Evolutionary conservation across 129 eudicot genomes (phyloP).

Genomic region (Tanacetum coccineum): DNA sequence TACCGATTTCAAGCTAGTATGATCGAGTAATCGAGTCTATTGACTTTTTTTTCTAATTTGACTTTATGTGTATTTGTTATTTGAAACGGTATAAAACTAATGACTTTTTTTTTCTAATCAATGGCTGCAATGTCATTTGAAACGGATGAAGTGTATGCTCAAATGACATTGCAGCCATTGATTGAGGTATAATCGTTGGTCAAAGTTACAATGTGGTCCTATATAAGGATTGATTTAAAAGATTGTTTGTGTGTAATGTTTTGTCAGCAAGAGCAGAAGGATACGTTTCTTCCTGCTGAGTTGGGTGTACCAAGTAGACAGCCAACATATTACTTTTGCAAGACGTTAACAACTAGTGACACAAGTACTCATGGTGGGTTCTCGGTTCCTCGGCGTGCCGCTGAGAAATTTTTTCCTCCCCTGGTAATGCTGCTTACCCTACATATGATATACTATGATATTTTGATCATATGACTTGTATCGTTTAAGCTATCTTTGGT

Average conservation of each 20-base stretch:
- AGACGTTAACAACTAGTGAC: slow-evolving; percentile 94
- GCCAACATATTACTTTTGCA: slow-evolving; percentile 93
- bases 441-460: no score
- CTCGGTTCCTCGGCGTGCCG: slow-evolving; percentile 99
- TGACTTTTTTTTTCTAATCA: no score
- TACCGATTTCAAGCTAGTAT: no score
- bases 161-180: slow-evolving; percentile 98
- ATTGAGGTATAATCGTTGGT: slow-evolving; percentile 49
- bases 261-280: slow-evolving; percentile 90
- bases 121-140: no score
- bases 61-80: no score
- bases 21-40: no score
- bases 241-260: slow-evolving; percentile 7
- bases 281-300: slow-evolving; percentile 91
- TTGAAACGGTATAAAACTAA: no score
- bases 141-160: slow-evolving; percentile 98
- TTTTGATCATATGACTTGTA: no score
- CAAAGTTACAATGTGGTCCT: slow-evolving; percentile 6
- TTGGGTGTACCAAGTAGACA: slow-evolving; percentile 86
- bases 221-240: background rate
- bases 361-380: slow-evolving; percentile 99
- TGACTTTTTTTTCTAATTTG: no score
- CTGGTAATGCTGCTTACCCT: slow-evolving; percentile 37
- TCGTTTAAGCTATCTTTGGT: no score
- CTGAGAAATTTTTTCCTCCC: slow-evolving; percentile 98